Percentiles rank a stretch among this genome's conserved stretches.
phyloP scores from a whole-genome alignment of 164 flowering plant genomes.

The Sextonia rubra region DNA sequence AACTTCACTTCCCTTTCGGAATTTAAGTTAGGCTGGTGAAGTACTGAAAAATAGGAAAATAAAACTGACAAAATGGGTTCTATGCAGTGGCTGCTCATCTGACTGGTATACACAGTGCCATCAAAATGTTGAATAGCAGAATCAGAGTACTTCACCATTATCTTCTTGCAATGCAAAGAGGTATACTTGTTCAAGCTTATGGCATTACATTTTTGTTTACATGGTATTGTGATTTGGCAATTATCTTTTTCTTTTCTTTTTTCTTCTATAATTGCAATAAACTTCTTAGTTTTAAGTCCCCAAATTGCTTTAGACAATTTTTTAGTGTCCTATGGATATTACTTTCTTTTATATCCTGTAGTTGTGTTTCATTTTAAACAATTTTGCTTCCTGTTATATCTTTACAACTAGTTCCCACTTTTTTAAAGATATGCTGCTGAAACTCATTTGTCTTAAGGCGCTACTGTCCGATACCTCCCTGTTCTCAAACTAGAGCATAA shows the following conservation, averaged over 20 bases:
- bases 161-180: constrained; percentile 87
- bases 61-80: constrained; percentile 6
- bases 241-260: neutral
- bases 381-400: no score
- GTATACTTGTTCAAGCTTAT: constrained; percentile 25
- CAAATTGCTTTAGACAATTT: neutral
- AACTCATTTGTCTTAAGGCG: no score
- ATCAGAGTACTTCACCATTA: constrained; percentile 79
- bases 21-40: neutral
- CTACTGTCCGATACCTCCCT: no score
- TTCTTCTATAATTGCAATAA: neutral
- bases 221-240: neutral
- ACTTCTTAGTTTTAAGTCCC: neutral
- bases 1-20: neutral
- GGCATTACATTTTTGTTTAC: neutral
- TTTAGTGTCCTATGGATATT: neutral
- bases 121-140: constrained; percentile 95
- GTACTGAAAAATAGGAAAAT: neutral
- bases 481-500: no score
- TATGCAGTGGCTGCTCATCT: constrained; percentile 97
- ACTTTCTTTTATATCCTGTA: neutral
- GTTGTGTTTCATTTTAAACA: no score
- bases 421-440: no score
- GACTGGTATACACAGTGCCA: constrained; percentile 92
- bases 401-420: no score